Evolutionary conservation across 257 asterid genomes (phyloP).

Genomic region (Fraxinus quadrangulata): DNA sequence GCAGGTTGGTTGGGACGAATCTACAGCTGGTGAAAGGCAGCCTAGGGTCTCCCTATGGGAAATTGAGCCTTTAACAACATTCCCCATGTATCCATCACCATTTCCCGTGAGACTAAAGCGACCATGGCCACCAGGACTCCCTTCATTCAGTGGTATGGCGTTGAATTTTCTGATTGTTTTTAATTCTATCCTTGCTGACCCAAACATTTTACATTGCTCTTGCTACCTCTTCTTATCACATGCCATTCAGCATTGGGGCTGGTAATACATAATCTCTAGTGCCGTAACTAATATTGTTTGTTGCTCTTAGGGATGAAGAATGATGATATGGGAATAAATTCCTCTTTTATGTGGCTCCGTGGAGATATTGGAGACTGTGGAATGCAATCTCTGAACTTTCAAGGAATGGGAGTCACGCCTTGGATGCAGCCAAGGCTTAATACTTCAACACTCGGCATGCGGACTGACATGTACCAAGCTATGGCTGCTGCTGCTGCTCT

Average conservation of each 20-base stretch:
- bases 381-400: constrained; percentile 53
- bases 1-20: constrained; percentile 92
- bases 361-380: constrained; percentile 54
- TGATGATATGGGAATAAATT: constrained; percentile 59
- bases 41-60: constrained; percentile 88
- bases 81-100: constrained; percentile 77
- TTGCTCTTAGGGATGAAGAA: constrained; percentile 52
- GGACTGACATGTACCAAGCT: constrained; percentile 65
- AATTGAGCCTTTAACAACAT: constrained; percentile 78
- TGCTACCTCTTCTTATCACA: not conserved
- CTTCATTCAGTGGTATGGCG: constrained; percentile 52
- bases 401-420: constrained; percentile 60
- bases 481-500: constrained; percentile 72
- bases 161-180: not conserved
- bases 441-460: constrained; percentile 50
- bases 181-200: not conserved
- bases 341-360: constrained; percentile 60
- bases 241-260: not conserved
- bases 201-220: not conserved
- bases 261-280: not conserved
- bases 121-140: constrained; percentile 75
- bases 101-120: constrained; percentile 68
- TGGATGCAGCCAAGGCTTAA: constrained; percentile 74
- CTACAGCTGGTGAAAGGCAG: constrained; percentile 82
- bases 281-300: constrained; percentile 4